Evolutionary conservation across 352 stramenopile species (phyloP), one percentile per base, ranked within the genome.

Genomic region (Phytophthora foliorum): DNA sequence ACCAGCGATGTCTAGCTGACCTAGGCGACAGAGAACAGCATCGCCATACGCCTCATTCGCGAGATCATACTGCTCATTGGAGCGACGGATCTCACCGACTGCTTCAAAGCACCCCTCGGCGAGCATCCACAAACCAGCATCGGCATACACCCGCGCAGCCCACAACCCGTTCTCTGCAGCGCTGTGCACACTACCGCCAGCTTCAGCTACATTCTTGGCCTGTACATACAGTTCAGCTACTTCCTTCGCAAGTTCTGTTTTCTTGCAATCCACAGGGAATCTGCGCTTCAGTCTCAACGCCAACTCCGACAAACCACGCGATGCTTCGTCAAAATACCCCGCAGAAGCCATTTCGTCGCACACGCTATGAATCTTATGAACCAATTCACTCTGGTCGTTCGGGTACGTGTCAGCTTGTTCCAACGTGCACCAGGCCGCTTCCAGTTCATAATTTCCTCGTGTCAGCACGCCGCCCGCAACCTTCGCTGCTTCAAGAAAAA

Each of bases 291-390:
- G 63, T 31, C 82, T 74, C 51, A 88, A 45, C 16, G 80, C 83
- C 49, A 93, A 67, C 39, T 92, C 86, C 0, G 79, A 80, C 16
- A 93, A 57, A 9, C 78, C 77, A 10, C 75, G 82, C 1, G 83
- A 69, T n/a, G 83, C 83, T 71, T 93, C 83, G 53, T 93, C 82
- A 65, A 88, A 91, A 55, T 89, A 90, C 2, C 86, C 86, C 5
- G 63, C 64, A 2, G 78, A 83, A 4, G 75, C 72, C 2, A 93
- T 69, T 25, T 88, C 76, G 61, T 92, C 80, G 55, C 82, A 90
- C 7, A 89, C 70, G 7, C 67, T 57, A n/a, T 79, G 69, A 42
- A 93, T 80, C 14, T 75, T 77, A 21, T 64, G 67, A 25, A 78
- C 48, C 22, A 89, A 52, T 14, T 81, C 72, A 59, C 70, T 82